A percentile compares a stretch with the other conserved stretches of the same genome.
Conservation (phyloP, 192 early-diverging fungal genomes). For the Geranomyces variabilis region DNA sequence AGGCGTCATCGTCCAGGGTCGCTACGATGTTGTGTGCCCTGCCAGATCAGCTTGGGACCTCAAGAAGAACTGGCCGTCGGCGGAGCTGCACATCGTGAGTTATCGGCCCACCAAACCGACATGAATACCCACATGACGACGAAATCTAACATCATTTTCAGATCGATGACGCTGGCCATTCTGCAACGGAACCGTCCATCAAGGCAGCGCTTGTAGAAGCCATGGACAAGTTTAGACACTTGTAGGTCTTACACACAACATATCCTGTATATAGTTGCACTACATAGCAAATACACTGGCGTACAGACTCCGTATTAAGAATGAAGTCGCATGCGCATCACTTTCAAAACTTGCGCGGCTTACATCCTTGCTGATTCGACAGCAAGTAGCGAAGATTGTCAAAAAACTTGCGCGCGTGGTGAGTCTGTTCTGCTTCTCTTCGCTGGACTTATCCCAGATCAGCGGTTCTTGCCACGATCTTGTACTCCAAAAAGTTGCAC, state of each 20-base stretch:
- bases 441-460: too few species aligned
- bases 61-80: slow-evolving; percentile 64
- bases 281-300: too few species aligned
- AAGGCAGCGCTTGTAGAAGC: slow-evolving; percentile 57
- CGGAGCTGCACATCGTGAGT: slow-evolving; percentile 64
- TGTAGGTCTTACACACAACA: too few species aligned
- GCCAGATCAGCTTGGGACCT: slow-evolving; percentile 50
- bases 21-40: slow-evolving; percentile 64
- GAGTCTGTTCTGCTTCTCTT: too few species aligned
- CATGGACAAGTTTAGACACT: slow-evolving; percentile 61
- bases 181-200: slow-evolving; percentile 61
- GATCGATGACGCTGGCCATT: slow-evolving; percentile 61
- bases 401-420: too few species aligned
- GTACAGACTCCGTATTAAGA: too few species aligned
- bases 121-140: not conserved
- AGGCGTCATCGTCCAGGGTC: slow-evolving; percentile 65
- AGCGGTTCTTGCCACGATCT: slow-evolving; percentile 2
- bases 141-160: not conserved
- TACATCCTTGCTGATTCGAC: too few species aligned
- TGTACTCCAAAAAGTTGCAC: slow-evolving; percentile 31
- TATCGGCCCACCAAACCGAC: not conserved
- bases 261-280: too few species aligned
- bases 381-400: too few species aligned
- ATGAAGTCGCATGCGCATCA: too few species aligned
- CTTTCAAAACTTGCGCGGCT: too few species aligned